phyloP scores from a whole-genome alignment of 148 eudicot genomes.

The Fagopyrum esculentum region DNA sequence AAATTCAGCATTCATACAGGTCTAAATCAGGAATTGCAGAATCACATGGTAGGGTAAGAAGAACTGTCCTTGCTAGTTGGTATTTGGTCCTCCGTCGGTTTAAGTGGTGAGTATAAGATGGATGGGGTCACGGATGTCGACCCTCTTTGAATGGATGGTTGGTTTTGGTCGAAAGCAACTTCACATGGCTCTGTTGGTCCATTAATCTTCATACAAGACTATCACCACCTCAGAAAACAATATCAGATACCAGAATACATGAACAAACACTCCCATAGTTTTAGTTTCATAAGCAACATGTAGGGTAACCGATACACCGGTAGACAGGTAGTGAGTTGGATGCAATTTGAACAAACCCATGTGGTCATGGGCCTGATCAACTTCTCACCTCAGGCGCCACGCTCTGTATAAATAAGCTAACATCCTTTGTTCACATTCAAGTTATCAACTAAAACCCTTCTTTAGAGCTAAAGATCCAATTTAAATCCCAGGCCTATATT shows the following conservation, averaged over 20 bases:
- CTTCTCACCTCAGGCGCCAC: too few species aligned
- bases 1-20: background rate
- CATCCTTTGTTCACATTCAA: background rate
- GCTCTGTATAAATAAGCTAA: too few species aligned
- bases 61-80: background rate
- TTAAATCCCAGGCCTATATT: background rate
- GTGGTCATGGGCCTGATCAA: background rate
- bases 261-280: background rate
- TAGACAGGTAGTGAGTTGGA: background rate
- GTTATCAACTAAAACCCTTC: background rate
- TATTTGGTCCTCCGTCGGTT: background rate
- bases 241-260: conserved; percentile 8
- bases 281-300: background rate
- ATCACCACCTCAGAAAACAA: conserved; percentile 13
- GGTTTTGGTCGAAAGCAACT: background rate
- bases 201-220: conserved; percentile 13
- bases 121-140: background rate
- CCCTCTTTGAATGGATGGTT: background rate
- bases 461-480: background rate
- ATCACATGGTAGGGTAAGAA: conserved; percentile 6
- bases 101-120: background rate
- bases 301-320: background rate
- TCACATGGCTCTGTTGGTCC: conserved; percentile 23
- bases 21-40: background rate
- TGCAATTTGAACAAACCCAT: background rate